phyloP scores from a whole-genome alignment of 805 yeast species.

The Hanseniaspora vineae region DNA sequence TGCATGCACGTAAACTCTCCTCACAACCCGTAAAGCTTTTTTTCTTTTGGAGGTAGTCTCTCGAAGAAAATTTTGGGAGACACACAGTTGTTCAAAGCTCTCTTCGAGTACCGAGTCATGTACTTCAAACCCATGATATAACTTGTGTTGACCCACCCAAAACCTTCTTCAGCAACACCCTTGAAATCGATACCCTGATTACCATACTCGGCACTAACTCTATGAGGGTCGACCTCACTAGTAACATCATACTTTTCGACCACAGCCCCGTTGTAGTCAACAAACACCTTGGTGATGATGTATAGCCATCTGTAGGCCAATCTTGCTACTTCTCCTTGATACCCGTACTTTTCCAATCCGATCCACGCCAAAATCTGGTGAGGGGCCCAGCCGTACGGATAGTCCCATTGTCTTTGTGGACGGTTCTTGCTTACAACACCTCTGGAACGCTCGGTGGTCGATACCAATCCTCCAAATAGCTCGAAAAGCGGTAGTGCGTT shows the following conservation, averaged over 20 bases:
- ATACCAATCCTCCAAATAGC: conserved; percentile 76
- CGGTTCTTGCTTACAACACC: conserved; percentile 56
- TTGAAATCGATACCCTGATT: conserved; percentile 89
- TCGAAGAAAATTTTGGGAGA: conserved; percentile 54
- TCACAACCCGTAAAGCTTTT: conserved; percentile 22
- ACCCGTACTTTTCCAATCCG: conserved; percentile 68
- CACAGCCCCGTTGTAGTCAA: conserved; percentile 85
- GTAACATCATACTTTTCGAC: conserved; percentile 93
- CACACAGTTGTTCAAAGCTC: conserved; percentile 71
- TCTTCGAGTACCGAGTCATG: conserved; percentile 49
- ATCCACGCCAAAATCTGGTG: conserved; percentile 93
- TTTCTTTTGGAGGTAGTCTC: conserved; percentile 32
- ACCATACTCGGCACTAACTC: conserved; percentile 92
- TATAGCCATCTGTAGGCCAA: conserved; percentile 80
- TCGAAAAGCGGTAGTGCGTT: conserved; percentile 60
- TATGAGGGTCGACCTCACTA: conserved; percentile 69
- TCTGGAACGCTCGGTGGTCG: conserved; percentile 66
- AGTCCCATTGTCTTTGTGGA: conserved; percentile 97
- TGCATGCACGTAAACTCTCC: background rate
- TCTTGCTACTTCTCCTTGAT: conserved; percentile 47
- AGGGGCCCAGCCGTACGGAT: conserved; percentile 98
- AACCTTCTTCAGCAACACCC: conserved; percentile 92
- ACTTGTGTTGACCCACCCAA: conserved; percentile 96
- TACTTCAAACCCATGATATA: conserved; percentile 60
- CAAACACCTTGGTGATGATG: conserved; percentile 80